These are phyloP conservation scores for Obba rivulosa DNA, from an alignment of 768 basidiomycete species.

Conservation along the genomic window DNA sequence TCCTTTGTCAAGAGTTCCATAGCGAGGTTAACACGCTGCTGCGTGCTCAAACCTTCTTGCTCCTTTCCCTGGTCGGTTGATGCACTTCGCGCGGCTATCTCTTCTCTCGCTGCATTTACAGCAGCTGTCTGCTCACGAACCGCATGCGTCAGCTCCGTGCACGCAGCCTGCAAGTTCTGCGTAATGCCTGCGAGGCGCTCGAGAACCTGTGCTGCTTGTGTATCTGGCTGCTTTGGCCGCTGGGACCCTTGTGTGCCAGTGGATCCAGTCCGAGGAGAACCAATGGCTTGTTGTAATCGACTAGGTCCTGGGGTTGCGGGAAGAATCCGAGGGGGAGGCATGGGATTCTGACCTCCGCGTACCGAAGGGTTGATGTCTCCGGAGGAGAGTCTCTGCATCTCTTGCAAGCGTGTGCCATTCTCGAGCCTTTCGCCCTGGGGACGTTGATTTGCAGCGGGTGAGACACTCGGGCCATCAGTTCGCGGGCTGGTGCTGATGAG, in stretches of 20 bases:
- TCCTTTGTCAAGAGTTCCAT: constrained; percentile 62
- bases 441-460: too few relatives aligned
- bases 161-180: constrained; percentile 51
- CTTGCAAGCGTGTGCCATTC: too few relatives aligned
- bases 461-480: too few relatives aligned
- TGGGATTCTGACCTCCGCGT: not conserved
- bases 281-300: not conserved
- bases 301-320: not conserved
- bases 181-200: constrained; percentile 44
- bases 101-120: constrained; percentile 29
- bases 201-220: constrained; percentile 33
- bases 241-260: constrained; percentile 7
- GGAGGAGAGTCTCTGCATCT: not conserved
- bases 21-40: constrained; percentile 62
- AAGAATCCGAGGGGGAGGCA: not conserved
- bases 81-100: constrained; percentile 61
- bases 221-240: constrained; percentile 4
- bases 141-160: constrained; percentile 40
- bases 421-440: too few relatives aligned
- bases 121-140: constrained; percentile 55
- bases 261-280: constrained; percentile 2
- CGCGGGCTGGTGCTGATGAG: not conserved
- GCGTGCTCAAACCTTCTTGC: constrained; percentile 42
- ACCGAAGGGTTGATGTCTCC: not conserved
- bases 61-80: not conserved